These are phyloP conservation scores for Holtermanniella nyarrowii DNA, from an alignment of 768 basidiomycete genomes.

Conservation along the genomic window DNA sequence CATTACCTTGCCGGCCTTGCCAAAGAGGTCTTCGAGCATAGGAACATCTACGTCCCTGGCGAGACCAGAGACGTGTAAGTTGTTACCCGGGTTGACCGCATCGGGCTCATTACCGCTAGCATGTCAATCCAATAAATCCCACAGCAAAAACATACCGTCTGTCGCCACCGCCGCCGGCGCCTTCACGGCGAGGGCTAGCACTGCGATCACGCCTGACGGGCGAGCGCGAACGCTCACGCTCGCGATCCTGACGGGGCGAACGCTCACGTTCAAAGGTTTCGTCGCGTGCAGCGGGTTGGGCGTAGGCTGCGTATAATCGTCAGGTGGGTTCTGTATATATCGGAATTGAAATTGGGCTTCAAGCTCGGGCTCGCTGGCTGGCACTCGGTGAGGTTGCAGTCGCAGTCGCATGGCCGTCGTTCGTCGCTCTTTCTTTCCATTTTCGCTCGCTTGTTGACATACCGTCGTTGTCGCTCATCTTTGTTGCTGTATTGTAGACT, in stretches of 20 bases:
- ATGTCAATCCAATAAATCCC: too few relatives aligned
- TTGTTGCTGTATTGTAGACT: neutral
- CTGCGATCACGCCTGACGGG: neutral
- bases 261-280: neutral
- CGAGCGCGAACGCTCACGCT: neutral
- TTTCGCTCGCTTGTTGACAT: too few relatives aligned
- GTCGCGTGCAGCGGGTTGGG: neutral
- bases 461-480: neutral
- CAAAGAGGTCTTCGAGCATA: slow-evolving; percentile 78
- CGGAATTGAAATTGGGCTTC: too few relatives aligned
- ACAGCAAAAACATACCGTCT: neutral
- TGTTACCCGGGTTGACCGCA: slow-evolving; percentile 52
- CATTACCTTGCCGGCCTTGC: slow-evolving; percentile 74
- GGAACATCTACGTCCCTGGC: slow-evolving; percentile 62
- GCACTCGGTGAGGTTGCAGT: too few relatives aligned
- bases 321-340: too few relatives aligned
- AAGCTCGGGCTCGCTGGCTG: too few relatives aligned
- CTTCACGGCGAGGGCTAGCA: neutral
- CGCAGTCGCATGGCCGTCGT: too few relatives aligned
- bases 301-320: neutral
- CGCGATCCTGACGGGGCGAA: neutral
- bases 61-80: slow-evolving; percentile 55
- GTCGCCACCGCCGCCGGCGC: neutral
- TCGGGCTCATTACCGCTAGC: slow-evolving; percentile 10
- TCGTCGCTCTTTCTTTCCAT: too few relatives aligned